Percentiles rank a stretch among this genome's conserved stretches.
These are phyloP conservation scores for Nannochloropsis gaditana DNA, from an alignment of 108 stramenopile species.

Conservation along the genomic window DNA sequence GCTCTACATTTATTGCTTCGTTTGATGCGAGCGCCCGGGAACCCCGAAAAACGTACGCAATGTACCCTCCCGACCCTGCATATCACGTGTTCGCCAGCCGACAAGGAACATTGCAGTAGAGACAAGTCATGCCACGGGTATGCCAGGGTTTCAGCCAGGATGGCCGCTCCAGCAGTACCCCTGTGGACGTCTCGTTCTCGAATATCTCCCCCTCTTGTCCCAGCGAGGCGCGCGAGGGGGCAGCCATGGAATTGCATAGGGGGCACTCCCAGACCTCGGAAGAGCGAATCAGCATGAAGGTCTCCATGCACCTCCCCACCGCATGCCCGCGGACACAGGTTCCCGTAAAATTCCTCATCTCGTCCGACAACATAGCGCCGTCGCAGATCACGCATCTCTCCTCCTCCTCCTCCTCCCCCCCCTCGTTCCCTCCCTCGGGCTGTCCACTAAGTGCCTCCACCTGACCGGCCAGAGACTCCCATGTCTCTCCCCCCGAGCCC, in stretches of 20 bases:
- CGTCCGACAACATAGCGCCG: not conserved
- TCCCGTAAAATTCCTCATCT: not conserved
- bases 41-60: too few relatives aligned
- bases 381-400: not conserved
- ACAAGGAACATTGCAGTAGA: not conserved
- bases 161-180: not conserved
- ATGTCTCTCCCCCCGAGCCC: not conserved
- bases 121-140: not conserved
- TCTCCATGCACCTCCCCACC: not conserved
- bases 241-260: constrained; percentile 8
- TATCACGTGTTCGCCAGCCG: not conserved
- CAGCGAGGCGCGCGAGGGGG: not conserved
- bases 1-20: too few relatives aligned
- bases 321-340: not conserved
- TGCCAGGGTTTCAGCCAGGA: not conserved
- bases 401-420: not conserved
- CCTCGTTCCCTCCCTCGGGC: not conserved
- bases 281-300: not conserved
- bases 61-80: too few relatives aligned
- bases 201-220: not conserved
- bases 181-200: not conserved
- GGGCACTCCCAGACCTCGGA: not conserved
- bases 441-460: not conserved
- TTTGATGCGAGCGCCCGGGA: too few relatives aligned
- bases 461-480: not conserved